Evolutionary conservation across 495 filamentous ascomycete genomes (phyloP), one percentile per base, ranked within the genome.

Genomic region (Trichoderma erinaceum): DNA sequence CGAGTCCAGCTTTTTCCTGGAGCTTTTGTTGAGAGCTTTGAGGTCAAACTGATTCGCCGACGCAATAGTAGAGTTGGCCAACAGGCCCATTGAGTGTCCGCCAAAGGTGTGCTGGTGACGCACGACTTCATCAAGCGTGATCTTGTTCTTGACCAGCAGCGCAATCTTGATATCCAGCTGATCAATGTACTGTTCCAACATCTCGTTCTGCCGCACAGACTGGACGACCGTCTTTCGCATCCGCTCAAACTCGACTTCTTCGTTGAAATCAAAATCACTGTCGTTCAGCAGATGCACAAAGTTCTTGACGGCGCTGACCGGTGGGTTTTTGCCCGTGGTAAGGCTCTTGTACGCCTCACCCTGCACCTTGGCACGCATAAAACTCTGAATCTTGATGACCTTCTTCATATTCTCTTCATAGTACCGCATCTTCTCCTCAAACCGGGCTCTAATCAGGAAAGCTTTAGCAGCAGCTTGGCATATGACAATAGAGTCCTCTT

Each of bases 131-230:
- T 99, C 95, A 1, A 98, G 84, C 0, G 96, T 98, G 74, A 99
- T 99, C 79, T 98, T 99, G 80, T 98, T 98, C 82, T 98, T 97
- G 69, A 98, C 96, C 18, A 99, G 85, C 6, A 99, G 86, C 15
- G 94, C 95, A 73, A 99, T 99, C 79, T 99, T 99, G 82, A 97
- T 97, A 73, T 98, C 96, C 52, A 99, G 84, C 73, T 98, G 94
- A 72, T 96, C 93, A 73, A 99, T 96, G 73, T 98, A 98, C 73
- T 97, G 91, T 78, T 99, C 96, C 25, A 95, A 89, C 81, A 96
- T 85, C 76, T 99, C 95, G 71, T 98, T 98, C 71, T 97, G 94
- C 16, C 95, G 89, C 12, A 98, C 94, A 75, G 97, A 93, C 74
- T 97, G 94, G 27, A 98, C 93, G 3, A 99, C 95, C 5, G 89